Evolutionary conservation across 2,329 filamentous ascomycete genomes (phyloP), one percentile per base, ranked within the genome.

Genomic region (Colletotrichum magnum): DNA sequence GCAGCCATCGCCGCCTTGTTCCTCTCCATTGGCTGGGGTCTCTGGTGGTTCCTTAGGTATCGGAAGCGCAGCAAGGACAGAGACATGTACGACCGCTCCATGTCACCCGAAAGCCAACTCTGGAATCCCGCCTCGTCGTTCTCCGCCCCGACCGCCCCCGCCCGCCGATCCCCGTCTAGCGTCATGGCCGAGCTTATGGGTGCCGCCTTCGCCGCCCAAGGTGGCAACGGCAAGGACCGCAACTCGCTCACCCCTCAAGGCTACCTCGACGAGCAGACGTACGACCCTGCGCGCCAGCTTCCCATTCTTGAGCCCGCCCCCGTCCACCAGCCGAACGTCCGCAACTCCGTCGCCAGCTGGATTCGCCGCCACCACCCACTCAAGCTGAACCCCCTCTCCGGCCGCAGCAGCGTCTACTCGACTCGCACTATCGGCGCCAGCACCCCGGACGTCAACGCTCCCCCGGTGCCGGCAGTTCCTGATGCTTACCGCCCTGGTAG

Each of bases 261-360:
- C 15, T 71, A 73, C 52, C 58, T 68, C 45, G 61, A 70, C 58
- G 73, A 74, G 62, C 74, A 74, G 64, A 47, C 15, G 18, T 58
- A 65, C 32, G 69, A 64, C 56, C 60, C 65, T 3, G 10, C 41
- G n/a, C 59, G 66, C 28, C 69, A 69, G 45, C 65, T 71, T n/a
- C 64, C 64, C n/a, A 67, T 71, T 36, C 58, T 70, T 41, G 66
- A 67, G 48, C 65, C 68, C 9, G 59, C 56, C 6, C 68, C 64
- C 18, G 63, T 59, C 54, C 36, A 54, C 52, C 68, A 75, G 63
- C 72, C 72, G 47, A 50, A 69, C 36, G 54, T 75, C 41, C 65
- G 73, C 18, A 59, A 48, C 48, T 74, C 73, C 16, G 71, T 75
- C 54, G 74, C 74, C n/a, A 75, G 73, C 70, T 75, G 73, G 73